phyloP scores from a whole-genome alignment of 2,329 filamentous ascomycete species.

The Fusarium heterosporum region DNA sequence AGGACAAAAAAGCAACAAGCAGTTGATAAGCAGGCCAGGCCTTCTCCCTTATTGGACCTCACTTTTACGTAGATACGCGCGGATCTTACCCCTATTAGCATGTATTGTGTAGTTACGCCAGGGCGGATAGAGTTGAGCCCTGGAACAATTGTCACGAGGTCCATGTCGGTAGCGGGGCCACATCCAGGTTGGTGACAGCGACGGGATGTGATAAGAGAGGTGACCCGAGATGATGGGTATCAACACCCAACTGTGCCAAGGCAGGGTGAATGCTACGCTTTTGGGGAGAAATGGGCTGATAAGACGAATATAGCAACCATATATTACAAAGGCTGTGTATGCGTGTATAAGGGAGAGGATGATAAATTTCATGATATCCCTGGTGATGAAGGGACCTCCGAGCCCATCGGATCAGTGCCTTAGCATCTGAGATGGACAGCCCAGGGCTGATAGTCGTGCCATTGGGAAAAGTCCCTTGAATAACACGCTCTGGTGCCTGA shows the following conservation, averaged over 20 bases:
- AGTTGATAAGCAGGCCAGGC: conserved; percentile 27
- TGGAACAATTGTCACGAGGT: conserved; percentile 43
- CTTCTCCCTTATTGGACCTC: conserved; percentile 19
- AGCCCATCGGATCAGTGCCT: conserved; percentile 37
- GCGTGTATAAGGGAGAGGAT: conserved; percentile 10
- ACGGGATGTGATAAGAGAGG: conserved; percentile 39
- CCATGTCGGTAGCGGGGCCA: conserved; percentile 41
- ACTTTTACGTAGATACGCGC: conserved; percentile 29
- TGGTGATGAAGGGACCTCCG: conserved; percentile 20
- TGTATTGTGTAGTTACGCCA: conserved; percentile 28
- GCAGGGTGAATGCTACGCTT: conserved; percentile 8
- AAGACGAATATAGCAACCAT: conserved; percentile 27
- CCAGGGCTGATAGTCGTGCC: conserved; percentile 18
- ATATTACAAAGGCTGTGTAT: conserved; percentile 24
- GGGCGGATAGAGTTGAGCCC: conserved; percentile 35
- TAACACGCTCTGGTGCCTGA: conserved; percentile 26
- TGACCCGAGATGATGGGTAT: conserved; percentile 31
- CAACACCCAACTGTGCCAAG: conserved; percentile 29
- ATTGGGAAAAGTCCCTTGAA: conserved; percentile 18
- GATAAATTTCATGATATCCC: conserved; percentile 29
- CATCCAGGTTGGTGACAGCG: conserved; percentile 32
- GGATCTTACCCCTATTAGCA: conserved; percentile 37
- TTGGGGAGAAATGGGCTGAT: conserved; percentile 20
- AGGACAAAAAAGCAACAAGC: conserved; percentile 25
- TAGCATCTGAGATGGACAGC: conserved; percentile 33